These are phyloP conservation scores for Plasmodium yoelii DNA, from an alignment of 169 alveolate species.

Conservation along the genomic window DNA sequence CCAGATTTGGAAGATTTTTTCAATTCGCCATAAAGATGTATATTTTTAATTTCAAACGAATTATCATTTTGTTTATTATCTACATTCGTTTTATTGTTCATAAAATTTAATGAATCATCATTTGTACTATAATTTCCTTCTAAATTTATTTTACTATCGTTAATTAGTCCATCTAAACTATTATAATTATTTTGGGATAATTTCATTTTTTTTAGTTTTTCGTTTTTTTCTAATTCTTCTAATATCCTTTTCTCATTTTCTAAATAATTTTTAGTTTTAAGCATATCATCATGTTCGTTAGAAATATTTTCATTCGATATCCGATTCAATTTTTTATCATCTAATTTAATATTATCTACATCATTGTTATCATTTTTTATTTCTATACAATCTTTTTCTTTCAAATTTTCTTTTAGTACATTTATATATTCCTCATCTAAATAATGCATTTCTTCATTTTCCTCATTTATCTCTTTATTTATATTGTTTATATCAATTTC, in stretches of 20 bases:
- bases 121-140: constrained; percentile 11
- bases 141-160: constrained; percentile 9
- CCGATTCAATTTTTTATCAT: not conserved
- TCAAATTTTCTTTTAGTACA: constrained; percentile 27
- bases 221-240: constrained; percentile 31
- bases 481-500: too few species aligned
- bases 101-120: not conserved
- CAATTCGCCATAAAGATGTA: constrained; percentile 16
- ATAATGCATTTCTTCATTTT: too few species aligned
- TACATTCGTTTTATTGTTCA: not conserved
- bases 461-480: too few species aligned
- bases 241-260: constrained; percentile 61
- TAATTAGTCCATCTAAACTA: constrained; percentile 7
- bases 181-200: not conserved
- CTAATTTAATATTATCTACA: not conserved
- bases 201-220: not conserved
- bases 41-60: constrained; percentile 43
- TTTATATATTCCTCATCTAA: constrained; percentile 17
- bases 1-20: not conserved
- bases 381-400: not conserved
- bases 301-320: not conserved
- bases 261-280: constrained; percentile 32
- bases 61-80: not conserved
- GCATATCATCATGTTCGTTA: constrained; percentile 4
- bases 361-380: too few species aligned